Percentiles rank a stretch among this genome's conserved stretches.
These are phyloP conservation scores for Berberis vulgaris DNA, from an alignment of 164 flowering plant species.

Conservation along the genomic window DNA sequence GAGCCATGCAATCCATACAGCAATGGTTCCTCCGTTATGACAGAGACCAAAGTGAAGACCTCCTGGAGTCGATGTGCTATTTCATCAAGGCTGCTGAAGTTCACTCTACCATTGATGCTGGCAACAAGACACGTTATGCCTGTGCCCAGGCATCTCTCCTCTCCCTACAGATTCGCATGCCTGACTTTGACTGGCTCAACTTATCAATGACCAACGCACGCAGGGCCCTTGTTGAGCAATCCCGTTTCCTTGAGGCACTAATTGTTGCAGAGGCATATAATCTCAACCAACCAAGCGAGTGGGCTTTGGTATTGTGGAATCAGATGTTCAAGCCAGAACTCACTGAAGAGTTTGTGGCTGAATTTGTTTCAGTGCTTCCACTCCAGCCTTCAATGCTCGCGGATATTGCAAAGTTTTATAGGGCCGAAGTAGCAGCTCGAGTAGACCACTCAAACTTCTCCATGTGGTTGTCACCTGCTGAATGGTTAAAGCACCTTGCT, in stretches of 20 bases:
- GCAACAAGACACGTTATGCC: slow-evolving; percentile 69
- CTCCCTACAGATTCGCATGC: slow-evolving; percentile 96
- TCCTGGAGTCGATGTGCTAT: slow-evolving; percentile 83
- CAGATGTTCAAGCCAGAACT: slow-evolving; percentile 96
- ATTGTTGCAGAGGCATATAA: slow-evolving; percentile 93
- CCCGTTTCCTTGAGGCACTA: slow-evolving; percentile 93
- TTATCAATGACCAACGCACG: slow-evolving; percentile 89
- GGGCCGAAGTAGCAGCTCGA: slow-evolving; percentile 86
- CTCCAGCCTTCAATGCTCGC: slow-evolving; percentile 76
- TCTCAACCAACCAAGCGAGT: slow-evolving; percentile 89
- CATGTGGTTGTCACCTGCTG: slow-evolving; percentile 93
- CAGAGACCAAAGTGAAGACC: slow-evolving; percentile 87
- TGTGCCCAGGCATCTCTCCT: slow-evolving; percentile 94
- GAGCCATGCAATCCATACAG: slow-evolving; percentile 53
- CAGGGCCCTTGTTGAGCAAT: slow-evolving; percentile 85
- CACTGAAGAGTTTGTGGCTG: slow-evolving; percentile 76
- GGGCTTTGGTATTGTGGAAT: slow-evolving; percentile 94
- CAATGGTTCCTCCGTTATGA: slow-evolving; percentile 63
- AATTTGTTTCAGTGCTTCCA: slow-evolving; percentile 92
- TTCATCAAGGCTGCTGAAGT: slow-evolving; percentile 91
- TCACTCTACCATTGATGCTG: slow-evolving; percentile 85
- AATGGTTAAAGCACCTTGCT: slow-evolving; percentile 82
- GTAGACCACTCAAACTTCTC: slow-evolving; percentile 95
- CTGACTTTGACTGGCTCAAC: slow-evolving; percentile 78
- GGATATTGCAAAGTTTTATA: slow-evolving; percentile 79